Evolutionary conservation across 768 basidiomycete genomes (phyloP), one percentile per base, ranked within the genome.

Genomic region (Hypholoma fasciculare): DNA sequence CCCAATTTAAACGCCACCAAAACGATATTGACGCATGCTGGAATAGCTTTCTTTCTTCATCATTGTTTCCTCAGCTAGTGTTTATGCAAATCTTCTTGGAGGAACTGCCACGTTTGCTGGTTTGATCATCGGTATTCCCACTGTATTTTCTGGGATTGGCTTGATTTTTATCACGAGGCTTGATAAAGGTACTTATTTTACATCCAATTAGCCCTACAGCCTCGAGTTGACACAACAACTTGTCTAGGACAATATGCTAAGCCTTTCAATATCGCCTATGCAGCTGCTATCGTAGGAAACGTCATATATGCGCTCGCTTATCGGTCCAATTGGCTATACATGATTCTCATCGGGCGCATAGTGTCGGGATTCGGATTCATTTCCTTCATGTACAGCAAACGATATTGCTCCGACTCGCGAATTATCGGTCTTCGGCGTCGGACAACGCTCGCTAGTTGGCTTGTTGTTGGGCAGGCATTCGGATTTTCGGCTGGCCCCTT

Each of bases 21-120:
- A n/a, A 9, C 11, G 20, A 36, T 34, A 27, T 49, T n/a, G 30
- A 17, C 34, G 44, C 50, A 38, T 14, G 44, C 36, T 7, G 36
- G 12, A 16, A 49, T 36, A 89, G 88, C 66, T 86, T 4, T 82
- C 85, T 0, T 89, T 89, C 72, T 90, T 88, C 69, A 81, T 88
- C 56, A 76, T 88, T 42, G 83, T 90, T 4, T 85, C 88, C 2
- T 87, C 88, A 1, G 83, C 86, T 1, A 83, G 81, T 63, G 74
- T 76, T 51, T 89, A 90, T 64, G 83, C 86, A 0, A 76, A 82
- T 58, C 74, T 81, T 61, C 73, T 89, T 7, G 87, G 87, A 20
- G 88, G 88, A 16, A 80, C 74, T n/a, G 74, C 85, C n/a, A 86
- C 85, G 0, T 90, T 90, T 67, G 84, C 87, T 37, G 87, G 88